These are phyloP conservation scores for Citeromyces matritensis DNA, from an alignment of 805 yeast species.

Conservation along the genomic window DNA sequence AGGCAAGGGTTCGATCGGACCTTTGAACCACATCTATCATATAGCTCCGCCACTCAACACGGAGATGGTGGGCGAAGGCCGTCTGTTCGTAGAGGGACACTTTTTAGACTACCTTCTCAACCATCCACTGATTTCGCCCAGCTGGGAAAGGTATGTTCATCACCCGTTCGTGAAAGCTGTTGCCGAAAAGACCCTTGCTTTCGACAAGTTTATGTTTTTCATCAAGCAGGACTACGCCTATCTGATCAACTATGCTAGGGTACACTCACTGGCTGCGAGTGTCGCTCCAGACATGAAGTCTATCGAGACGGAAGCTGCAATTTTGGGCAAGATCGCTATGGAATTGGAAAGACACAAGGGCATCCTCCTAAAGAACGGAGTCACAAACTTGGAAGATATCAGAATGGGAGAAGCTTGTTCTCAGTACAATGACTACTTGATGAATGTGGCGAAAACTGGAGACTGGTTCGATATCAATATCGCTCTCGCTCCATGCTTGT, in stretches of 20 bases:
- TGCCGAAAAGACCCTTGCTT: conserved; percentile 34
- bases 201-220: conserved; percentile 26
- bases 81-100: conserved; percentile 15
- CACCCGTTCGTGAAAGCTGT: conserved; percentile 48
- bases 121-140: conserved; percentile 37
- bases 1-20: conserved; percentile 45
- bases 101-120: conserved; percentile 32
- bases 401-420: conserved; percentile 39
- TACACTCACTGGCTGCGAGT: conserved; percentile 49
- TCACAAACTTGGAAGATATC: conserved; percentile 27
- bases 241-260: conserved; percentile 49
- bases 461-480: conserved; percentile 54
- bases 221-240: conserved; percentile 57
- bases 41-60: conserved; percentile 8
- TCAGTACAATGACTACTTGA: conserved; percentile 46
- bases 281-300: conserved; percentile 40
- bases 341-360: conserved; percentile 44
- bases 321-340: conserved; percentile 31
- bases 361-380: conserved; percentile 27
- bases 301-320: conserved; percentile 31
- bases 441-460: conserved; percentile 33
- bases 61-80: conserved; percentile 3
- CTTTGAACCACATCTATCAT: conserved; percentile 51
- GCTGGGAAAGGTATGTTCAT: conserved; percentile 43
- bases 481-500: conserved; percentile 62